Conservation (phyloP, 202 grass and related monocot genomes). For the Dendrocalamus latiflorus region DNA sequence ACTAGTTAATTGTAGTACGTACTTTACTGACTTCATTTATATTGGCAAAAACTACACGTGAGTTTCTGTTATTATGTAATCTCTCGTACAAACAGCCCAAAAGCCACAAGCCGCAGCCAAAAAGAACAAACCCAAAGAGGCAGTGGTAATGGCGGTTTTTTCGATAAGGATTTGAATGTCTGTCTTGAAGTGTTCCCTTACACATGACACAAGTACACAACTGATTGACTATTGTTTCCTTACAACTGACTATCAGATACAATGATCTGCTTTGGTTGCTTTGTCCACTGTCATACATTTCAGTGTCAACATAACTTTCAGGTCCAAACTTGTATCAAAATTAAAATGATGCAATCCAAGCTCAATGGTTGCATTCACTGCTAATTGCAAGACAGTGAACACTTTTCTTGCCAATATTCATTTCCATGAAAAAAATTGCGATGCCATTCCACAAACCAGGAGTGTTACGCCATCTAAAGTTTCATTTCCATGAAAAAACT, state of each 20-base stretch:
- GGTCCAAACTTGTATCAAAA: background rate
- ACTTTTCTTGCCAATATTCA: too few species aligned
- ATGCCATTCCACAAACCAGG: background rate
- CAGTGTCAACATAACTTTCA: background rate
- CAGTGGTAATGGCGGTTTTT: too few species aligned
- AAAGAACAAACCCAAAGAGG: too few species aligned
- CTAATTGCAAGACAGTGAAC: background rate
- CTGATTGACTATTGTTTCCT: too few species aligned
- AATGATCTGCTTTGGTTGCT: background rate
- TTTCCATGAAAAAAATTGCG: background rate
- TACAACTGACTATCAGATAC: background rate
- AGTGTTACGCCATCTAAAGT: background rate
- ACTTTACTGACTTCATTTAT: too few species aligned
- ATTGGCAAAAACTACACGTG: too few species aligned
- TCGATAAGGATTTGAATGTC: background rate
- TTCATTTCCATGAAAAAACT: background rate
- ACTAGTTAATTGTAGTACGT: too few species aligned
- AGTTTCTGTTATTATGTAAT: too few species aligned
- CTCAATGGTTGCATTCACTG: background rate
- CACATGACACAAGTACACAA: background rate
- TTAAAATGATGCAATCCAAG: background rate
- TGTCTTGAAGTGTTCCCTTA: background rate
- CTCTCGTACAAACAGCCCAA: too few species aligned
- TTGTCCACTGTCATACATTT: background rate
- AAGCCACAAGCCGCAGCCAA: too few species aligned